Base-by-base conservation (phyloP, 306 rosid species). In the Castanospermum australe region DNA sequence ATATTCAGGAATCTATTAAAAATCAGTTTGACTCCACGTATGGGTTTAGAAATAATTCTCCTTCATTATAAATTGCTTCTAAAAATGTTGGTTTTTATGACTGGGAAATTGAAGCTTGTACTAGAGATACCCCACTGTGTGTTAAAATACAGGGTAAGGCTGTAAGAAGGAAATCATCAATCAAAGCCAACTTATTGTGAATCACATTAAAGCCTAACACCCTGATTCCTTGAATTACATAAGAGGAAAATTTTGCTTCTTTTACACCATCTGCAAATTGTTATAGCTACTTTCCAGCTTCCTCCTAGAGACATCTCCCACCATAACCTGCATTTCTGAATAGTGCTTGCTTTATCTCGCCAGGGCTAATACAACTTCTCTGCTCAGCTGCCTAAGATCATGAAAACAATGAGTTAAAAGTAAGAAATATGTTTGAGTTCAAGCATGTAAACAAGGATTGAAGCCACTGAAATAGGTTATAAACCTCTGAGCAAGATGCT, bases 291-390 rank as follows among this genome's bases (percentile, higher is more conserved):
- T 84, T 83, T 52, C 68, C 75, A 39, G 64, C 57, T 57, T 78
- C 62, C 57, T 71, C 75, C 89, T 94, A 92, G 79, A 91, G 84
- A 81, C 95, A 92, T 78, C 89, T 88, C 18, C 97, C 98, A 80
- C 98, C 97, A 86, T 94, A 94, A 50, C 98, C 98, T 75, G 98
- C 98, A 86, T 89, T 94, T 87, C 97, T 89, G 94, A 94, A 94
- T 20, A 94, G 81, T 71, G 93, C 92, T 81, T 94, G 93, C 91
- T 92, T 92, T 86, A 94, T 84, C 32, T 92, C 98, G 71, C 90
- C 97, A 24, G 87, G 83, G 63, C 82, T 89, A 60, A 87, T 65
- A 62, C 86, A 45, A 74, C 79, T 80, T 71, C 88, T 85, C 88
- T 92, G 87, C 76, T 81, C 89, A 32, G 79, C 85, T 28, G 52